Evolutionary conservation across 2,329 filamentous ascomycete species (phyloP).

Genomic region (Aspergillus intermedius): DNA sequence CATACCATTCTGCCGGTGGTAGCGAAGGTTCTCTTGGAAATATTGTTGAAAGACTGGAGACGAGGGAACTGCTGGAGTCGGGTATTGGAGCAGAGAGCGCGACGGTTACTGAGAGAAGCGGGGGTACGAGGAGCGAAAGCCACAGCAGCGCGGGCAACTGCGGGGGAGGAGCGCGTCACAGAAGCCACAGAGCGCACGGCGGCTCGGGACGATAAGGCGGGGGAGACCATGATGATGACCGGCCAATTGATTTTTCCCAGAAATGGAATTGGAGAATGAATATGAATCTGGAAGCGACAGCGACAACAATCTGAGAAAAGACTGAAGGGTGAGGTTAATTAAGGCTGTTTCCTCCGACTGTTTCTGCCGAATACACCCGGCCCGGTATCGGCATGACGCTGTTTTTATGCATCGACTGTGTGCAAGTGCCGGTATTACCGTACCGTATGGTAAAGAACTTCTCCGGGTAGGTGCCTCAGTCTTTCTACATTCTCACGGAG

Average conservation of each 20-base stretch:
- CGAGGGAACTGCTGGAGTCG: slow-evolving; percentile 29
- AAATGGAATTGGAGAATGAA: slow-evolving; percentile 9
- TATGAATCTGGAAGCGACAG: not conserved
- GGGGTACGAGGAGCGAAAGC: slow-evolving; percentile 24
- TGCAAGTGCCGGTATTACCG: not conserved
- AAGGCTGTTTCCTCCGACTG: slow-evolving; percentile 6
- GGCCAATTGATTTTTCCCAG: no score
- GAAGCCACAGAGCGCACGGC: slow-evolving; percentile 33
- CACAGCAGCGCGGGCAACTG: slow-evolving; percentile 25
- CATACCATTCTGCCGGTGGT: slow-evolving; percentile 35
- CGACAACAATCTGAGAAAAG: not conserved
- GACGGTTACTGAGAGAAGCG: slow-evolving; percentile 22
- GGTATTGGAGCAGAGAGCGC: slow-evolving; percentile 26
- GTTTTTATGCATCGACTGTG: not conserved
- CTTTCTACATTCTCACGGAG: no score
- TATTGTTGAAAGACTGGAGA: slow-evolving; percentile 27
- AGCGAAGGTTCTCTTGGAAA: slow-evolving; percentile 29
- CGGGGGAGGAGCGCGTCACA: slow-evolving; percentile 23
- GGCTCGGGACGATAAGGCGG: slow-evolving; percentile 25
- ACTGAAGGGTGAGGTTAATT: not conserved
- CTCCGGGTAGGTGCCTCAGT: slow-evolving; percentile 8
- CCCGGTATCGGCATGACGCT: slow-evolving; percentile 12
- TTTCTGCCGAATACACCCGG: slow-evolving; percentile 21
- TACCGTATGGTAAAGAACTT: slow-evolving; percentile 11
- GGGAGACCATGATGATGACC: slow-evolving; percentile 26